Conservation (phyloP, 257 asterid genomes). For the Rehmannia glutinosa region DNA sequence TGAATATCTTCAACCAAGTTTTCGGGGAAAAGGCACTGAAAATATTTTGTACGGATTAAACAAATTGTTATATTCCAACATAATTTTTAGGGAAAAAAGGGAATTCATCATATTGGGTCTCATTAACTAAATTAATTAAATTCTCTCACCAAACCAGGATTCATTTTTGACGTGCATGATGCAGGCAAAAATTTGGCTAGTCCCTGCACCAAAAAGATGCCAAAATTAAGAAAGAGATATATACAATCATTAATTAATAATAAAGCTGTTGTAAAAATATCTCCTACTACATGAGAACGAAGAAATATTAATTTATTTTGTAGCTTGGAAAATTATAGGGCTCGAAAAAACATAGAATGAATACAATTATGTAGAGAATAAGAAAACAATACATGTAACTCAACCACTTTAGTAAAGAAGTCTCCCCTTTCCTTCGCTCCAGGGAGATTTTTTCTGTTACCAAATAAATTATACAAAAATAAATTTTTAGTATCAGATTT, state of each 20-base stretch:
- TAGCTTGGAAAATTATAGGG: too few species aligned
- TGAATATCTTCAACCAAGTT: constrained; percentile 8
- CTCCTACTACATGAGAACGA: too few species aligned
- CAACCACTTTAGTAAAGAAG: neutral
- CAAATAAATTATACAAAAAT: neutral
- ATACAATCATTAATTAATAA: too few species aligned
- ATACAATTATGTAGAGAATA: neutral
- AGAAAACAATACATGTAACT: constrained; percentile 3
- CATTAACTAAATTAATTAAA: neutral
- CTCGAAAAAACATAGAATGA: too few species aligned
- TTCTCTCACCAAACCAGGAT: constrained; percentile 19
- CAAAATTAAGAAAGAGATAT: neutral
- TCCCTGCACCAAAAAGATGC: neutral
- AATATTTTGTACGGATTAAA: neutral
- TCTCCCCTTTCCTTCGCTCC: neutral
- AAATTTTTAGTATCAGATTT: neutral
- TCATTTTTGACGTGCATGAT: constrained; percentile 18
- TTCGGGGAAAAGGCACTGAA: constrained; percentile 30
- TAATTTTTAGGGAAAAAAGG: neutral
- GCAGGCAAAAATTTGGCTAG: neutral
- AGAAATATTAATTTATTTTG: too few species aligned
- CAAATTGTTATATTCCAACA: neutral
- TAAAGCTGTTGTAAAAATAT: too few species aligned
- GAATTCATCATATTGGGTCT: neutral
- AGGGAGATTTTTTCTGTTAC: constrained; percentile 9